phyloP scores from a whole-genome alignment of 2,329 filamentous ascomycete species.

The Fusarium mangiferae region DNA sequence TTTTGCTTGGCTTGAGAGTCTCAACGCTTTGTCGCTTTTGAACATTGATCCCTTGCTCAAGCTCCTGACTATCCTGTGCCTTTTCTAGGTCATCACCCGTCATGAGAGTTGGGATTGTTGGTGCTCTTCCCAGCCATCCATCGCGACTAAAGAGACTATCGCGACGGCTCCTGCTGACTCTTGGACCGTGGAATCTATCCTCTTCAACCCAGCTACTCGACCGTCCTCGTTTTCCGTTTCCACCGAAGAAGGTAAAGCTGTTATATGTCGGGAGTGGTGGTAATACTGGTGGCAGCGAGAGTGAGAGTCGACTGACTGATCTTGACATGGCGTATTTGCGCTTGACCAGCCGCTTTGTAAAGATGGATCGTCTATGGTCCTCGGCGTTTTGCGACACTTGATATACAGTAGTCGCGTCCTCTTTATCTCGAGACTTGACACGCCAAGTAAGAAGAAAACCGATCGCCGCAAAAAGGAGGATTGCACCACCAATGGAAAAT shows the following conservation, averaged over 20 bases:
- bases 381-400: slow-evolving; percentile 40
- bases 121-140: slow-evolving; percentile 48
- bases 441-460: slow-evolving; percentile 56
- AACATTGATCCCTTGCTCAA: slow-evolving; percentile 23
- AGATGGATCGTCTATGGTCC: slow-evolving; percentile 26
- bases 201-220: slow-evolving; percentile 60
- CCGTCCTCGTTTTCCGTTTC: slow-evolving; percentile 41
- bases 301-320: slow-evolving; percentile 47
- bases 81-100: slow-evolving; percentile 43
- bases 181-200: slow-evolving; percentile 61
- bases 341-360: slow-evolving; percentile 47
- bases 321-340: slow-evolving; percentile 42
- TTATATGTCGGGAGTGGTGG: slow-evolving; percentile 50
- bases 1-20: slow-evolving; percentile 33
- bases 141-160: slow-evolving; percentile 47
- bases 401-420: slow-evolving; percentile 43
- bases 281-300: slow-evolving; percentile 46
- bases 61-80: slow-evolving; percentile 17
- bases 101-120: slow-evolving; percentile 51
- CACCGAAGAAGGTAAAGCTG: slow-evolving; percentile 44
- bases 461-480: slow-evolving; percentile 56
- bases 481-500: slow-evolving; percentile 60
- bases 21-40: slow-evolving; percentile 32
- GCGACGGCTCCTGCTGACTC: slow-evolving; percentile 47
- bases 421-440: slow-evolving; percentile 41